phyloP scores from a whole-genome alignment of 345 rosid species.

The Moricandia moricandioides region DNA sequence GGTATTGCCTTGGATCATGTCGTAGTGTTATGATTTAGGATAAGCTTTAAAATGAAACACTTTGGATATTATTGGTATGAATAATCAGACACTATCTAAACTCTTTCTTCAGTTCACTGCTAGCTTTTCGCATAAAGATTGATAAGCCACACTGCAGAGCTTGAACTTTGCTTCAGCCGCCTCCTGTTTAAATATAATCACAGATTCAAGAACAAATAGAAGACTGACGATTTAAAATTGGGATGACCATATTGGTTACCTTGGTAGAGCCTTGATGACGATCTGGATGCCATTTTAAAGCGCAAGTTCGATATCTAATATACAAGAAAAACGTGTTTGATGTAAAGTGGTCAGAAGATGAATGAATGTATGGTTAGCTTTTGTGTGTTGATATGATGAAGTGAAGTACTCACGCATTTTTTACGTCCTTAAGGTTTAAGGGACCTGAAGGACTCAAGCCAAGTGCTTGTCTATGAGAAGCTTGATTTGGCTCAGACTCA shows the following conservation, averaged over 20 bases:
- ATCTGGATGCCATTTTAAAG: conserved; percentile 97
- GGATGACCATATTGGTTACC: conserved; percentile 41
- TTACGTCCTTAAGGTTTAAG: conserved; percentile 66
- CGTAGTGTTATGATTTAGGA: neutral
- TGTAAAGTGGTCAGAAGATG: conserved; percentile 4
- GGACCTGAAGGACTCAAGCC: conserved; percentile 78
- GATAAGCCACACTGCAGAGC: conserved; percentile 74
- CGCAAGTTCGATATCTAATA: conserved; percentile 73
- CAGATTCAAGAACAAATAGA: neutral
- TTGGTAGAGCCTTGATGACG: conserved; percentile 88
- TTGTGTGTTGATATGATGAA: conserved; percentile 3
- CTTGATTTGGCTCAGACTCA: conserved; percentile 41
- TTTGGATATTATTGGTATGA: neutral
- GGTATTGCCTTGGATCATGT: neutral
- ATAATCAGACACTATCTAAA: conserved; percentile 2
- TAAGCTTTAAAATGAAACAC: neutral
- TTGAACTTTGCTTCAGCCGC: conserved; percentile 93
- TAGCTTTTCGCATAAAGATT: conserved; percentile 65
- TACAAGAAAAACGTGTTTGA: neutral
- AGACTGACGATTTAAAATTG: neutral
- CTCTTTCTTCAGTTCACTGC: conserved; percentile 32
- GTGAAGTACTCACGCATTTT: conserved; percentile 63
- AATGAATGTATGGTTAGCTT: neutral
- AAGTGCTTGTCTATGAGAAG: conserved; percentile 72
- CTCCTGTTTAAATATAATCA: conserved; percentile 36